A percentile compares a stretch with the other conserved stretches of the same genome.
Conservation (phyloP, 805 yeast species). For the Tetrapisispora taiwanensis region DNA sequence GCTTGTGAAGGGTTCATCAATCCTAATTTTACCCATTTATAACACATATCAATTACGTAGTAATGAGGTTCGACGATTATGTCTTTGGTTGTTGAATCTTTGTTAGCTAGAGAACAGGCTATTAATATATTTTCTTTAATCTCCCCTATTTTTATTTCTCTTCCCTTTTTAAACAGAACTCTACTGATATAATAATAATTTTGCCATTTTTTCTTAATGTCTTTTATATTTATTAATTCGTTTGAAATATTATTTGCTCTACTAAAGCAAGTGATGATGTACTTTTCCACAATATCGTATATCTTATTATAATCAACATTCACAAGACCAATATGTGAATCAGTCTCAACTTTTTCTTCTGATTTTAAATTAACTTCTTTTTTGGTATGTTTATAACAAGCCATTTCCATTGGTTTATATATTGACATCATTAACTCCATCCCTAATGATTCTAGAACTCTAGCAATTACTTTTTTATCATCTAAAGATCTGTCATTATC, state of each 20-base stretch:
- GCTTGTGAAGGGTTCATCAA: slow-evolving; percentile 33
- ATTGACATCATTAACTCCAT: slow-evolving; percentile 39
- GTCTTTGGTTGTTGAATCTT: slow-evolving; percentile 35
- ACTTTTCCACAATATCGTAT: slow-evolving; percentile 19
- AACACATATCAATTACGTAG: slow-evolving; percentile 43
- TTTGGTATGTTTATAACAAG: slow-evolving; percentile 36
- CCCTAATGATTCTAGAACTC: slow-evolving; percentile 16
- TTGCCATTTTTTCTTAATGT: slow-evolving; percentile 43
- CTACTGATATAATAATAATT: slow-evolving; percentile 50
- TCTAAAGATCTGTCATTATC: slow-evolving; percentile 6
- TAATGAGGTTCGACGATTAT: slow-evolving; percentile 73
- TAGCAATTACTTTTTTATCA: slow-evolving; percentile 10
- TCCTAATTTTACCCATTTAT: slow-evolving; percentile 41
- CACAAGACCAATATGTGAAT: no score
- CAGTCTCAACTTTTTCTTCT: no score
- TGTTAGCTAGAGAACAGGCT: slow-evolving; percentile 37
- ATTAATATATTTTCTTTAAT: slow-evolving; percentile 28
- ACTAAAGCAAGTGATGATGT: slow-evolving; percentile 19
- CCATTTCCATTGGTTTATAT: slow-evolving; percentile 54
- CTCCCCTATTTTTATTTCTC: slow-evolving; percentile 4
- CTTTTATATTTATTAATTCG: slow-evolving; percentile 15
- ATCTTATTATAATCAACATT: background rate
- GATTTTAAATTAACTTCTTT: slow-evolving; percentile 5
- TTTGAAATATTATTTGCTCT: slow-evolving; percentile 16
- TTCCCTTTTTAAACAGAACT: slow-evolving; percentile 41